Evolutionary conservation across 768 basidiomycete genomes (phyloP).

Genomic region (Rhizopogon vulgaris): DNA sequence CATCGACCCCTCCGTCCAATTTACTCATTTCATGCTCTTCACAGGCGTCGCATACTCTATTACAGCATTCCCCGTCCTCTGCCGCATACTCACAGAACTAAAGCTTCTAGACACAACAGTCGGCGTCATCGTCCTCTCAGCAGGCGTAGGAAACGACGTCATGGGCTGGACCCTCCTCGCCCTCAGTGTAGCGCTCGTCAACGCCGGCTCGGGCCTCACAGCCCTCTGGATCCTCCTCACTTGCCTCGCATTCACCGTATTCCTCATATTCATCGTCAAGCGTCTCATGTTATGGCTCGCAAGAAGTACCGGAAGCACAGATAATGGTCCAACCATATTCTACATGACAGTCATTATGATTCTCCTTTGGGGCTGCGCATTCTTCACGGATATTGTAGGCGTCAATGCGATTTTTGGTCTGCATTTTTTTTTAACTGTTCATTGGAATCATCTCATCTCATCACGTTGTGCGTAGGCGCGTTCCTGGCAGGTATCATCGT

Average conservation of each 20-base stretch:
- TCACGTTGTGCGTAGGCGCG: constrained; percentile 40
- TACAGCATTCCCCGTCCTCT: constrained; percentile 81
- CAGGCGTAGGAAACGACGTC: constrained; percentile 87
- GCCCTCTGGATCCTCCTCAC: constrained; percentile 81
- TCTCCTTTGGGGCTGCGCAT: constrained; percentile 78
- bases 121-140: constrained; percentile 87
- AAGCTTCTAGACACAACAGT: constrained; percentile 89
- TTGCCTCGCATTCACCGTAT: constrained; percentile 75
- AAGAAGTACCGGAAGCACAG: constrained; percentile 67
- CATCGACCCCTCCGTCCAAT: constrained; percentile 58
- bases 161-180: constrained; percentile 87
- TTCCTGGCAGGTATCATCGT: constrained; percentile 80
- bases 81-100: constrained; percentile 84
- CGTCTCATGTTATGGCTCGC: constrained; percentile 66
- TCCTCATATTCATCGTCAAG: constrained; percentile 67
- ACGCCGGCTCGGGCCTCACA: constrained; percentile 74
- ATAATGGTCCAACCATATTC: constrained; percentile 78
- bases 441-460: not conserved
- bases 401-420: constrained; percentile 87
- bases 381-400: constrained; percentile 91
- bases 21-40: constrained; percentile 92
- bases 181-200: constrained; percentile 87
- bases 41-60: constrained; percentile 88
- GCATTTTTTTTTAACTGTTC: constrained; percentile 1
- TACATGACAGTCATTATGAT: constrained; percentile 87